A percentile compares a stretch with the other conserved stretches of the same genome.
These are phyloP conservation scores for Penicillium glabrum DNA, from an alignment of 2,329 filamentous ascomycete species.

Conservation along the genomic window DNA sequence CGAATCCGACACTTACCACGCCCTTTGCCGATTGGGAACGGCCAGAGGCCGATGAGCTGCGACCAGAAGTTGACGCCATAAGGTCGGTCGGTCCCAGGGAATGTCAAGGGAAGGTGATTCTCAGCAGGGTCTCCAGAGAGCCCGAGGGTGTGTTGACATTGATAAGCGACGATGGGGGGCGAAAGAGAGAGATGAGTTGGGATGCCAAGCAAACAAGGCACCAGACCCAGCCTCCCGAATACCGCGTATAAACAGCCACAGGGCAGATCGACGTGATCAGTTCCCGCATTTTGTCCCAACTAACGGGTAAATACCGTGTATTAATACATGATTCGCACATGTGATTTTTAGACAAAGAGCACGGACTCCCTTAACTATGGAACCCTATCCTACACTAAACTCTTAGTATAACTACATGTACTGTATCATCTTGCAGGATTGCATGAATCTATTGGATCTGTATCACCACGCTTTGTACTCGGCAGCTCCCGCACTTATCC, in stretches of 20 bases:
- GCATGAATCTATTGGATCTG: slow-evolving; percentile 2
- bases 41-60: slow-evolving; percentile 65
- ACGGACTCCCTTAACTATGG: not conserved
- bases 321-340: not conserved
- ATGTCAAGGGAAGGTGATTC: slow-evolving; percentile 43
- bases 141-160: slow-evolving; percentile 2
- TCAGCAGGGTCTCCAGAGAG: not conserved
- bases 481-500: slow-evolving; percentile 13
- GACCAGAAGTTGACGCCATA: slow-evolving; percentile 61
- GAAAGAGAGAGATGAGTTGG: slow-evolving; percentile 1
- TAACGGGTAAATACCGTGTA: not conserved
- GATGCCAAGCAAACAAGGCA: slow-evolving; percentile 11
- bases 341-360: not conserved
- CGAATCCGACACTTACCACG: slow-evolving; percentile 51
- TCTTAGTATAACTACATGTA: not conserved
- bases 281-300: not conserved
- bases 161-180: slow-evolving; percentile 3
- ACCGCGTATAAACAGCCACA: not conserved
- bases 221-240: slow-evolving; percentile 13
- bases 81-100: slow-evolving; percentile 55
- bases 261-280: not conserved
- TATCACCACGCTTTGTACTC: slow-evolving; percentile 4
- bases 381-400: not conserved
- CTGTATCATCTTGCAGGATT: not conserved
- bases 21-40: slow-evolving; percentile 59